phyloP scores from a whole-genome alignment of 2,329 filamentous ascomycete species.

The Elsinoe fawcettii region DNA sequence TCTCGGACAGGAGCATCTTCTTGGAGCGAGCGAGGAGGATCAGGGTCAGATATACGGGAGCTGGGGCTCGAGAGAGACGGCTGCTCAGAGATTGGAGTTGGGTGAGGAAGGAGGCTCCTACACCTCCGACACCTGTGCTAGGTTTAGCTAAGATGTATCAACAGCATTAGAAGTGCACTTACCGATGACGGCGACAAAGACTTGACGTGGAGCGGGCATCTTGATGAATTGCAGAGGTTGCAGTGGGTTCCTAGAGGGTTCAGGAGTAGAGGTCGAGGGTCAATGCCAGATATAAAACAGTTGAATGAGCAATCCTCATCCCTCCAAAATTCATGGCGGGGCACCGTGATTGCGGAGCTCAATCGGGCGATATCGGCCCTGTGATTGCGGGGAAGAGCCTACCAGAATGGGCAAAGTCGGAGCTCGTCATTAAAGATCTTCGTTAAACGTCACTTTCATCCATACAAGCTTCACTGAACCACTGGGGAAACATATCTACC shows the following conservation, averaged over 20 bases:
- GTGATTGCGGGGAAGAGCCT: background rate
- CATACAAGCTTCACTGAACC: background rate
- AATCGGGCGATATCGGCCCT: constrained; percentile 3
- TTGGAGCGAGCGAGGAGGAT: constrained; percentile 81
- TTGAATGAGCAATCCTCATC: background rate
- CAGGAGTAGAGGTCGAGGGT: background rate
- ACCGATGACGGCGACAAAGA: constrained; percentile 44
- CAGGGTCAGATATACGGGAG: constrained; percentile 63
- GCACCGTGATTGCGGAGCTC: background rate
- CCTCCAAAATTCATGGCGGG: constrained; percentile 9
- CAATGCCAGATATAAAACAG: constrained; percentile 4
- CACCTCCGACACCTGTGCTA: constrained; percentile 71
- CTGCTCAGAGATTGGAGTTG: constrained; percentile 65
- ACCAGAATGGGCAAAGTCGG: constrained; percentile 1
- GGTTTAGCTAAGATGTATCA: constrained; percentile 8
- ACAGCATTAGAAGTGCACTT: background rate
- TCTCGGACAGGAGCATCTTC: constrained; percentile 66
- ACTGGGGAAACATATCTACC: background rate
- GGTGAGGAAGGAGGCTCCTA: constrained; percentile 81
- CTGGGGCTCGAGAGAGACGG: constrained; percentile 44
- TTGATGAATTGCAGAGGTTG: background rate
- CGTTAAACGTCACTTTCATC: background rate
- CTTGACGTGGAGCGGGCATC: constrained; percentile 37
- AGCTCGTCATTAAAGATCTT: constrained; percentile 2
- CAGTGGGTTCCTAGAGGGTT: background rate